phyloP scores from a whole-genome alignment of 208 protist species.

The Trichomonas gallinae region DNA sequence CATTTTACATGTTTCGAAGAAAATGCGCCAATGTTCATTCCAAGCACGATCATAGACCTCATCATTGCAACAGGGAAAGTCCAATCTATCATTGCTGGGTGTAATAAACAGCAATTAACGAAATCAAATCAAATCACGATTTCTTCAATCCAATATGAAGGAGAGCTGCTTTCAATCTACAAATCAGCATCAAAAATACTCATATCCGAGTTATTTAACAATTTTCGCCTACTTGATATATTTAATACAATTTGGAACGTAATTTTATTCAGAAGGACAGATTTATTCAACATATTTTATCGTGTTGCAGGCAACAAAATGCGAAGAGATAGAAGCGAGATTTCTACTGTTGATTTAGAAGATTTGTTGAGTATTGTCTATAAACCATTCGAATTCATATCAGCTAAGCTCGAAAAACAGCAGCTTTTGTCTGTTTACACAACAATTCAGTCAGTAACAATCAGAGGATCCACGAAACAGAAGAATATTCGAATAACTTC shows the following conservation, averaged over 20 bases:
- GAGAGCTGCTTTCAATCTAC: background rate
- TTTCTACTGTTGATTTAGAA: background rate
- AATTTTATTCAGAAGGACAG: background rate
- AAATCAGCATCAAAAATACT: background rate
- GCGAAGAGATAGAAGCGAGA: background rate
- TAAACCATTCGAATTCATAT: background rate
- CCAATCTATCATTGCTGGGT: background rate
- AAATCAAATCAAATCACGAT: background rate
- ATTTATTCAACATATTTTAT: background rate
- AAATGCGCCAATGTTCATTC: background rate
- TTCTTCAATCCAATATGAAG: background rate
- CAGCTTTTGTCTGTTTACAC: background rate
- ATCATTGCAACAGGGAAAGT: background rate
- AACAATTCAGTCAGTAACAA: background rate
- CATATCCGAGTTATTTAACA: background rate
- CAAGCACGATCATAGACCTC: background rate
- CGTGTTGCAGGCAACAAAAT: background rate
- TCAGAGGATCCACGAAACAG: background rate
- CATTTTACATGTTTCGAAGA: background rate
- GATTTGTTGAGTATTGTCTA: background rate
- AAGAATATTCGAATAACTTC: background rate
- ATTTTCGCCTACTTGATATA: background rate
- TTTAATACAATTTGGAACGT: background rate
- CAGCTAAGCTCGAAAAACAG: background rate
- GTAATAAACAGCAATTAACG: background rate